Conservation (phyloP, 331 rosid genomes). For the Quercus phellos region DNA sequence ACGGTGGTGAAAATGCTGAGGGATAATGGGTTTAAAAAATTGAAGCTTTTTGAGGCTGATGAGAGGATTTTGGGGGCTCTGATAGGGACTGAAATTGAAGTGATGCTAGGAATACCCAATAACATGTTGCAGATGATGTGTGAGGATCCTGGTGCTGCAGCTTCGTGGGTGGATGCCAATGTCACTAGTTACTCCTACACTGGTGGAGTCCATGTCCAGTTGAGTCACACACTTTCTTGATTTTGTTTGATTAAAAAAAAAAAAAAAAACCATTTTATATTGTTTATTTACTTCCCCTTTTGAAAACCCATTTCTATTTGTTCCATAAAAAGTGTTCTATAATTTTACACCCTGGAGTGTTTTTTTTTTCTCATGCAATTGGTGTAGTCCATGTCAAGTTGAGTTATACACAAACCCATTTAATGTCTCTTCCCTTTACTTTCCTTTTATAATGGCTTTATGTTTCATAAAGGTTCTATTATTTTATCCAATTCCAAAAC, state of each 20-base stretch:
- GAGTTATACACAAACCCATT: too few species aligned
- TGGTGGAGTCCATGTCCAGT: constrained; percentile 90
- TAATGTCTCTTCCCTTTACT: too few species aligned
- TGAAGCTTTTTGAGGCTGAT: constrained; percentile 82
- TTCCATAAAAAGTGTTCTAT: background rate
- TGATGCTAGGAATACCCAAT: constrained; percentile 80
- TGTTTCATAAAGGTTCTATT: too few species aligned
- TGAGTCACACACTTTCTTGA: constrained; percentile 34
- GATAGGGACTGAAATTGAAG: constrained; percentile 60
- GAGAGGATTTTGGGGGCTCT: constrained; percentile 65
- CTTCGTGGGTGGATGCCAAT: constrained; percentile 79
- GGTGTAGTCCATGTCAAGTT: too few species aligned
- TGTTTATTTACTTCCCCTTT: background rate
- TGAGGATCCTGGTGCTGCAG: constrained; percentile 52
- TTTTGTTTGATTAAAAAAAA: background rate
- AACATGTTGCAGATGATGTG: constrained; percentile 56
- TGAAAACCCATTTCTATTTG: background rate
- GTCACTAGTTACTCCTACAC: constrained; percentile 57
- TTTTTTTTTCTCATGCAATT: too few species aligned
- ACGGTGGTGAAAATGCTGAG: constrained; percentile 63
- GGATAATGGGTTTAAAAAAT: constrained; percentile 56
- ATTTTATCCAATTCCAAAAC: too few species aligned
- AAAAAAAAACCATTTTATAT: background rate
- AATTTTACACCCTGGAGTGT: background rate
- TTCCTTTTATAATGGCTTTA: too few species aligned